Evolutionary conservation across 2,329 filamentous ascomycete genomes (phyloP), one percentile per base, ranked within the genome.

Genomic region (Trichoderma citrinoviride): DNA sequence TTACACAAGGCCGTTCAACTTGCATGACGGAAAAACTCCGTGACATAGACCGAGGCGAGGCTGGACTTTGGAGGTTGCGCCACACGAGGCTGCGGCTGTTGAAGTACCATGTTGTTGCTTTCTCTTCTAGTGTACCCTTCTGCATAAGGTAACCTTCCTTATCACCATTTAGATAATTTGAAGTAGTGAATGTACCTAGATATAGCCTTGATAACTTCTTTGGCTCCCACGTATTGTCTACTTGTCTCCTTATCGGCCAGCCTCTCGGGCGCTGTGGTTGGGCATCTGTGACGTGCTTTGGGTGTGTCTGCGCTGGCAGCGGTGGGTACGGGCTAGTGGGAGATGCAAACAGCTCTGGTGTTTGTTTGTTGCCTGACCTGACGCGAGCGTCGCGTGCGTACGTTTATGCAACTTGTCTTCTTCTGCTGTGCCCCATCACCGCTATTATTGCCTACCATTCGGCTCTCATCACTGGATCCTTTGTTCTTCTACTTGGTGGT

Each of bases 231-330:
- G 14, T 37, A 14, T 14, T 37, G 33, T 12, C 10, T 37, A 12
- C 17, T 61, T 29, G 19, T 14, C 5, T 21, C 25, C 27, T n/a
- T 49, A 56, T 54, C 52, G 15, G 37, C 10, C 23, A 27, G n/a
- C 27, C 27, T 41, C 27, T 64, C 23, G 53, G 27, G 43, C 53
- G 43, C 57, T 64, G 52, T 37, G 62, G 58, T 61, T 61, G 58
- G 61, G 52, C 46, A 55, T 57, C 58, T 61, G 58, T 61, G 58
- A 61, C 58, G 58, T 64, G 61, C 49, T 56, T 49, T 37, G 33
- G 61, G 52, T 56, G 53, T 56, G 53, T 64, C 43, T 53, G 58
- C 44, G 58, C 29, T 61, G 58, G 58, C 58, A 61, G 58, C 21
- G 23, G 58, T 61, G 58, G 58, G 47, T 53, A 61, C 58, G 21